Conservation (phyloP, 2,329 filamentous ascomycete genomes). For the Didymella arachidicola region DNA sequence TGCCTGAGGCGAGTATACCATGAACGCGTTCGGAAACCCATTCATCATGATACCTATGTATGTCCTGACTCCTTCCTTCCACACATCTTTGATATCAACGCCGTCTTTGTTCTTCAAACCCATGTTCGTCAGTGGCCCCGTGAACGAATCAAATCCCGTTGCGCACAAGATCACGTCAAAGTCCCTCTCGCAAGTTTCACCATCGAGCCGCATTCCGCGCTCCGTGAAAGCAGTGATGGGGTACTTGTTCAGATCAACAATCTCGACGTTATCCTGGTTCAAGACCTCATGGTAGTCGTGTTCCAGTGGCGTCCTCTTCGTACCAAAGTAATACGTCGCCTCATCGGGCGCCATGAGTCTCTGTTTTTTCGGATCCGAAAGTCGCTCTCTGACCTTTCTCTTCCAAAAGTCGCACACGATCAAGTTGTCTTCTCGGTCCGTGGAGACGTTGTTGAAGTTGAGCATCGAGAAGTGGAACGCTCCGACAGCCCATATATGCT, state of each 20-base stretch:
- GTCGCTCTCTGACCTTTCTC: constrained; percentile 49
- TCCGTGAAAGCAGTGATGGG: constrained; percentile 58
- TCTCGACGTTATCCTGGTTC: constrained; percentile 56
- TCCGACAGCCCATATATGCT: constrained; percentile 43
- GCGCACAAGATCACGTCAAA: constrained; percentile 63
- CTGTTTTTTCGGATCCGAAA: constrained; percentile 51
- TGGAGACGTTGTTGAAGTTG: constrained; percentile 46
- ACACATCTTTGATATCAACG: constrained; percentile 46
- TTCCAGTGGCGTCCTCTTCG: constrained; percentile 51
- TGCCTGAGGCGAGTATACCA: constrained; percentile 55
- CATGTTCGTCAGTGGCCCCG: constrained; percentile 46
- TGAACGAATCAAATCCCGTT: constrained; percentile 55
- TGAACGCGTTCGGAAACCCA: constrained; percentile 51
- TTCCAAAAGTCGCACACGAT: constrained; percentile 59
- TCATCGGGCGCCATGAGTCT: constrained; percentile 52
- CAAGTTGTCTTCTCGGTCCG: constrained; percentile 50
- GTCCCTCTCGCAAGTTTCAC: constrained; percentile 57
- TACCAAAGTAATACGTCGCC: constrained; percentile 52
- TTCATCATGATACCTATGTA: constrained; percentile 51
- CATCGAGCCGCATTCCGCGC: constrained; percentile 59
- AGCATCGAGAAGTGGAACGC: constrained; percentile 51
- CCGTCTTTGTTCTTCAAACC: constrained; percentile 44
- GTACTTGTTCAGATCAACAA: constrained; percentile 52
- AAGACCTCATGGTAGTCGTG: constrained; percentile 53
- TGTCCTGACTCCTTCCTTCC: constrained; percentile 49